phyloP scores from a whole-genome alignment of 371 early-diverging fungal genomes.

The Caulochytrium protostelioides region DNA sequence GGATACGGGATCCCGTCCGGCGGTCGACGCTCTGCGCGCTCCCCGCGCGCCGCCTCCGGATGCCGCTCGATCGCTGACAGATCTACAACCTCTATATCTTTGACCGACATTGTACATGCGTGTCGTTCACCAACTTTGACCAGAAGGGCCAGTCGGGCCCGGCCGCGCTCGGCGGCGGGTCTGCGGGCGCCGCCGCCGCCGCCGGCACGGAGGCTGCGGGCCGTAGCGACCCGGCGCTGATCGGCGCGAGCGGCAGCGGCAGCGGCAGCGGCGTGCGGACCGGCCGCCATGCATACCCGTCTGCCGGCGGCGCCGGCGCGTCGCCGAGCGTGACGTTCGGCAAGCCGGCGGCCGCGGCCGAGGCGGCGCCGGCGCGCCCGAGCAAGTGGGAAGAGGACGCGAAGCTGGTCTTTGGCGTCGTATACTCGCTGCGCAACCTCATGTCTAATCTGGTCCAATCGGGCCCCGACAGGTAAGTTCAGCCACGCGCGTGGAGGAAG shows the following conservation, averaged over 20 bases:
- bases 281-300: constrained; percentile 2
- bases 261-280: no score
- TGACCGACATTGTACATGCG: constrained; percentile 75
- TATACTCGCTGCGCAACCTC: constrained; percentile 66
- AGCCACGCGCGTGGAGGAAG: no score
- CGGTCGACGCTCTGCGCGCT: no score
- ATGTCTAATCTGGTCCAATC: no score
- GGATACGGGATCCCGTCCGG: no score
- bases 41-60: no score
- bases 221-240: constrained; percentile 3
- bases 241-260: no score
- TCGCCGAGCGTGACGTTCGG: constrained; percentile 17
- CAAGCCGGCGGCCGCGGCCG: constrained; percentile 12
- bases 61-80: no score
- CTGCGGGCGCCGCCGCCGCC: constrained; percentile 16
- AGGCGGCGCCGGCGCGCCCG: constrained; percentile 7
- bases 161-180: no score
- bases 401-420: constrained; percentile 81
- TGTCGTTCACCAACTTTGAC: constrained; percentile 60
- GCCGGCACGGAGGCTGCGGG: constrained; percentile 12
- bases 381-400: constrained; percentile 51
- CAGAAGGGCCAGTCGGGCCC: no score
- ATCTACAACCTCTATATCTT: constrained; percentile 75
- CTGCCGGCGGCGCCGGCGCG: constrained; percentile 14
- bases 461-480: no score